Percentiles rank a stretch among this genome's conserved stretches.
Evolutionary conservation across 768 basidiomycete genomes (phyloP).

Genomic region (Psilocybe cubensis): DNA sequence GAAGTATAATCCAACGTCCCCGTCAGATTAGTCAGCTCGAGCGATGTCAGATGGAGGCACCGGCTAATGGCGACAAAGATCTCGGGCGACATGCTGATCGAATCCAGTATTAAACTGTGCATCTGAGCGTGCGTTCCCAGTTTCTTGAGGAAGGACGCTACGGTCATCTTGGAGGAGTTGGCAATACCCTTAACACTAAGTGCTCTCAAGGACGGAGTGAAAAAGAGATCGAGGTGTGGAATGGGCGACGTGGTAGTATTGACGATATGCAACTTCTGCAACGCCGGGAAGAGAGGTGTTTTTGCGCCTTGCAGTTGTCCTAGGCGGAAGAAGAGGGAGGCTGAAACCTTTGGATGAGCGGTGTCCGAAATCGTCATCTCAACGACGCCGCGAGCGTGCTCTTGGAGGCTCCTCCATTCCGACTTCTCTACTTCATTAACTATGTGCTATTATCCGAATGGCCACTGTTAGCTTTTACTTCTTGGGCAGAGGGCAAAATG

Average conservation of each 20-base stretch:
- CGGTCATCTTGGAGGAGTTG: neutral
- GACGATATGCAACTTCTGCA: neutral
- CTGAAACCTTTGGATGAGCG: neutral
- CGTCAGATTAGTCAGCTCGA: neutral
- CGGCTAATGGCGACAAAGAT: neutral
- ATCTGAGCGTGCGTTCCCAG: neutral
- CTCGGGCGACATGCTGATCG: neutral
- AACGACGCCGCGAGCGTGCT: neutral
- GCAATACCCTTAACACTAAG: neutral
- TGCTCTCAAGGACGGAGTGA: neutral
- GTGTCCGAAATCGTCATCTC: neutral
- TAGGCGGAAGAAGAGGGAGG: neutral
- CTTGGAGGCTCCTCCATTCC: neutral
- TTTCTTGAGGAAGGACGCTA: neutral
- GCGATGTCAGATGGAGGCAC: neutral
- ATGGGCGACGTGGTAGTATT: neutral
- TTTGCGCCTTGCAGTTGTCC: constrained; percentile 3
- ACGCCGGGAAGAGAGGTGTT: neutral
- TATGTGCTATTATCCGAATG: neutral
- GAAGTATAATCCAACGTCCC: neutral
- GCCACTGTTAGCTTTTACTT: neutral
- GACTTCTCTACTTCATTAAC: neutral
- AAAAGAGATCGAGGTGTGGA: neutral
- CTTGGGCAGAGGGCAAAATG: neutral
- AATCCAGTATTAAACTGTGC: neutral